A percentile compares a stretch with the other conserved stretches of the same genome.
These are phyloP conservation scores for Anastatica hierochuntica DNA, from an alignment of 345 rosid genomes.

Conservation along the genomic window DNA sequence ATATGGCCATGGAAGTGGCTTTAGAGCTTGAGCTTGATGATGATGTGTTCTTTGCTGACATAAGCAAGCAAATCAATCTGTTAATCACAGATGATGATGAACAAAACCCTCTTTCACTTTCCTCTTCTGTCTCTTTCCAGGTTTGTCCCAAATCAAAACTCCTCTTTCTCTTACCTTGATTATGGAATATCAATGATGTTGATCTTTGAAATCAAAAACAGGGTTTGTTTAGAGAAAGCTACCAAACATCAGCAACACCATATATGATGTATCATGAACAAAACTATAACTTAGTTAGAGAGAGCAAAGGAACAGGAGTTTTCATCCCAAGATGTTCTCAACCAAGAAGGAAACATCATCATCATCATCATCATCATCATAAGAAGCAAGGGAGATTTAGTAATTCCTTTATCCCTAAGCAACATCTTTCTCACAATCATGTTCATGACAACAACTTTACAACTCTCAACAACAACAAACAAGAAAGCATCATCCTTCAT, in stretches of 20 bases:
- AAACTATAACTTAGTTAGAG: constrained; percentile 32
- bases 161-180: background rate
- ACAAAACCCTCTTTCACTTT: constrained; percentile 34
- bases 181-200: background rate
- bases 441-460: constrained; percentile 10
- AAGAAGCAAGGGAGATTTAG: constrained; percentile 44
- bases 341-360: constrained; percentile 42
- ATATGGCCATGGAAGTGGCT: background rate
- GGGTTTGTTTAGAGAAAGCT: constrained; percentile 39
- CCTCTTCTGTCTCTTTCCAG: constrained; percentile 65
- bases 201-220: constrained; percentile 18
- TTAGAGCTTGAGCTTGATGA: constrained; percentile 82
- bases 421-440: constrained; percentile 19
- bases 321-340: constrained; percentile 67
- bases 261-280: constrained; percentile 36
- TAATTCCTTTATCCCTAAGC: constrained; percentile 33
- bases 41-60: constrained; percentile 80
- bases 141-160: constrained; percentile 25
- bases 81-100: constrained; percentile 89
- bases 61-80: constrained; percentile 83
- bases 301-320: constrained; percentile 91
- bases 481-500: constrained; percentile 8
- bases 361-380: constrained; percentile 7
- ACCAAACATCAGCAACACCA: constrained; percentile 36
- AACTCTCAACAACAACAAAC: constrained; percentile 13